Evolutionary conservation across 164 flowering plant genomes (phyloP).

Genomic region (Santalum album): DNA sequence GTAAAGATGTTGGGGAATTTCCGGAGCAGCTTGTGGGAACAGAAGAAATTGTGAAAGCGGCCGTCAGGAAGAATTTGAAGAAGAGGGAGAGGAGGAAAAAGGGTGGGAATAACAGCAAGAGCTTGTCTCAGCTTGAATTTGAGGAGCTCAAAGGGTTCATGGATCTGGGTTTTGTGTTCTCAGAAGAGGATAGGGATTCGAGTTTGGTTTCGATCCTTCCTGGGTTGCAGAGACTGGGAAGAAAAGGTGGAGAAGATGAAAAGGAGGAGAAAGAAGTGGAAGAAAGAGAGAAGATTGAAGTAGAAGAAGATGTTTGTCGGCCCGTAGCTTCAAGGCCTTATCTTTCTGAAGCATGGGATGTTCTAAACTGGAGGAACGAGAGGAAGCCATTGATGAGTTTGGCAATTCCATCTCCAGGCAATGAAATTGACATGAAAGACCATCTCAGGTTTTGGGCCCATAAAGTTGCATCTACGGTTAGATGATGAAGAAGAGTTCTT

Average conservation of each 20-base stretch:
- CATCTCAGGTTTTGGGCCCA: constrained; percentile 31
- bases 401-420: constrained; percentile 16
- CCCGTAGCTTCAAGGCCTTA: constrained; percentile 25
- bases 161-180: constrained; percentile 77
- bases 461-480: constrained; percentile 27
- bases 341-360: constrained; percentile 27
- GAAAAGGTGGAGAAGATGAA: background rate
- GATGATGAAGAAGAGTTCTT: constrained; percentile 12
- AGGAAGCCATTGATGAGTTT: background rate
- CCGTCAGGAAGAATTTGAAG: background rate
- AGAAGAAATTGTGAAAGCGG: too few species aligned
- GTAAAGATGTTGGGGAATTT: constrained; percentile 21
- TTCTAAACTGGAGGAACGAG: constrained; percentile 1
- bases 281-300: too few species aligned
- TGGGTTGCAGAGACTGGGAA: constrained; percentile 18
- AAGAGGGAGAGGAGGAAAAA: constrained; percentile 16
- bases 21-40: background rate
- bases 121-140: constrained; percentile 70
- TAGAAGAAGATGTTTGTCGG: too few species aligned
- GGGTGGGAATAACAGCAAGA: constrained; percentile 32
- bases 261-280: background rate
- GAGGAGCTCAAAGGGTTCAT: constrained; percentile 81
- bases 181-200: constrained; percentile 53
- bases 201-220: constrained; percentile 46
- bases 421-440: constrained; percentile 22